Conservation (phyloP, 2,329 filamentous ascomycete genomes). For the Aspergillus ruber region DNA sequence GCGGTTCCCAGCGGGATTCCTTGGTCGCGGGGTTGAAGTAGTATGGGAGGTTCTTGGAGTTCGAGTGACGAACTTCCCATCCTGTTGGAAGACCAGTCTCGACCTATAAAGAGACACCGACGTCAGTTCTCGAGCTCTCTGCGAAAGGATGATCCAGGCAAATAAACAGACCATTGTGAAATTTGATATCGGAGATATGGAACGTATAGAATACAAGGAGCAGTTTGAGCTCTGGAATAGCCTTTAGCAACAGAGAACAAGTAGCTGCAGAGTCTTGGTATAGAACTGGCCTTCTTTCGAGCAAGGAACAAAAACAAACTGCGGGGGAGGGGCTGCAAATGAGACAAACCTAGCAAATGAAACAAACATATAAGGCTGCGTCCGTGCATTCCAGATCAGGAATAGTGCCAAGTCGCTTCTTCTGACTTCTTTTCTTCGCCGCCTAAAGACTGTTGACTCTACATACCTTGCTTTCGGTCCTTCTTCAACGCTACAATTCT, state of each 20-base stretch:
- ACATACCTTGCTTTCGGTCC: not conserved
- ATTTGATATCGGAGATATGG: not conserved
- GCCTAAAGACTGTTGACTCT: not conserved
- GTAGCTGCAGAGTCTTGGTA: not conserved
- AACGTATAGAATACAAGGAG: not conserved
- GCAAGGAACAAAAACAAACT: slow-evolving; percentile 12
- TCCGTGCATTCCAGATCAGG: slow-evolving; percentile 5
- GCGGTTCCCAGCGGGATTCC: slow-evolving; percentile 92
- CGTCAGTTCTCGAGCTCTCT: not conserved
- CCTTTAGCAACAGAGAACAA: not conserved
- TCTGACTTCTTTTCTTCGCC: not conserved
- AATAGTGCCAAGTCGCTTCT: slow-evolving; percentile 10
- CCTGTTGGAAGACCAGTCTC: slow-evolving; percentile 74
- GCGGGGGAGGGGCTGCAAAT: slow-evolving; percentile 25
- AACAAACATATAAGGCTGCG: slow-evolving; percentile 8
- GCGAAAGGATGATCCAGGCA: not conserved
- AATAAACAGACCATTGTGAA: slow-evolving; percentile 7
- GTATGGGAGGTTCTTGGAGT: slow-evolving; percentile 97
- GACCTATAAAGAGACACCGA: slow-evolving; percentile 38
- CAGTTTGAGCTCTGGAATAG: not conserved
- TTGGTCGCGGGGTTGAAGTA: slow-evolving; percentile 89
- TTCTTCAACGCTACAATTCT: not conserved
- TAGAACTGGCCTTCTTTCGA: not conserved
- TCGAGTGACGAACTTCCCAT: slow-evolving; percentile 97
- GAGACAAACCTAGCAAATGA: slow-evolving; percentile 15